Percentiles rank a stretch among this genome's conserved stretches.
Conservation (phyloP, 2,329 filamentous ascomycete genomes). For the Dactylellina cionopaga region DNA sequence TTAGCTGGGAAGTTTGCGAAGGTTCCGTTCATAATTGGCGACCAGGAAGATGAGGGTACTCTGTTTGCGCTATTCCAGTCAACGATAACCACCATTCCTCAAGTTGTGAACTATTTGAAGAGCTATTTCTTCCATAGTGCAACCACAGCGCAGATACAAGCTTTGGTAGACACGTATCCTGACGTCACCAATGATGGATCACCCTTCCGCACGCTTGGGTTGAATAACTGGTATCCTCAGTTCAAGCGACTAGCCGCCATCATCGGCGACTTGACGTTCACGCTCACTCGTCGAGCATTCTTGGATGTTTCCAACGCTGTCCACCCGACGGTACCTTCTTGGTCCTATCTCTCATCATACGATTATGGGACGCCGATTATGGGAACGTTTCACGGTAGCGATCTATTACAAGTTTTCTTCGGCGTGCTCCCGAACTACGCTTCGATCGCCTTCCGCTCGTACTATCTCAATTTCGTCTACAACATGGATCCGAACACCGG, state of each 20-base stretch:
- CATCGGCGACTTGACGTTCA: conserved; percentile 68
- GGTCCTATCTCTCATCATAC: conserved; percentile 81
- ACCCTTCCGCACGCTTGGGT: conserved; percentile 74
- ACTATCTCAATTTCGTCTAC: conserved; percentile 78
- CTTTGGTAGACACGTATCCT: conserved; percentile 72
- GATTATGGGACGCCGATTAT: conserved; percentile 75
- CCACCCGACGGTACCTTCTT: conserved; percentile 71
- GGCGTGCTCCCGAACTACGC: conserved; percentile 73
- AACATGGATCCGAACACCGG: conserved; percentile 75
- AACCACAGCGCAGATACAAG: conserved; percentile 65
- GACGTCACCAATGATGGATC: conserved; percentile 69
- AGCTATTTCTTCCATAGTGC: conserved; percentile 71
- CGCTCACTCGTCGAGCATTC: conserved; percentile 73
- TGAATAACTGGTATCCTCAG: conserved; percentile 78
- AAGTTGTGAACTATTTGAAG: conserved; percentile 72
- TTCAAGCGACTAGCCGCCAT: conserved; percentile 69
- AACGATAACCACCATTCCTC: conserved; percentile 72
- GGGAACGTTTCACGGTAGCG: conserved; percentile 79
- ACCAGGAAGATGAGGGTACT: conserved; percentile 74
- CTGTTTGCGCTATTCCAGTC: conserved; percentile 74
- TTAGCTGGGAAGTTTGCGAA: conserved; percentile 70
- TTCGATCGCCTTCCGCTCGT: conserved; percentile 70
- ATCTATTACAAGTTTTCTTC: conserved; percentile 75
- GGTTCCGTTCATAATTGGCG: conserved; percentile 72
- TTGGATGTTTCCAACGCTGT: conserved; percentile 64